Evolutionary conservation across 2,329 filamentous ascomycete species (phyloP).

Genomic region (Phyllosticta citriasiana): DNA sequence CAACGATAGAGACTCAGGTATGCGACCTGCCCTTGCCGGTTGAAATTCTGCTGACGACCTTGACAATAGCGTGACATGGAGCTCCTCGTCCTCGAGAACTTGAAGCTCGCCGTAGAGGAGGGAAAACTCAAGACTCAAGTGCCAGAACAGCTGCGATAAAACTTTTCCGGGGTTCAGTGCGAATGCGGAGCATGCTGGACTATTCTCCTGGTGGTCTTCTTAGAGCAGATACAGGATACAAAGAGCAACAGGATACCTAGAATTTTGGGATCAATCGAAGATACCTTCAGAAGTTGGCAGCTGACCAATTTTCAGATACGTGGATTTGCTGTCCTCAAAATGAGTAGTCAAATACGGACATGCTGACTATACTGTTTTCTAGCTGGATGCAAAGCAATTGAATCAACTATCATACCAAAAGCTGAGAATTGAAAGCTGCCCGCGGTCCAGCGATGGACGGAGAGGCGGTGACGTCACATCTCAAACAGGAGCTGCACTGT

Average conservation of each 20-base stretch:
- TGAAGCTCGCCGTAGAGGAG: constrained; percentile 46
- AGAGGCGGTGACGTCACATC: too few relatives aligned
- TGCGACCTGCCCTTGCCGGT: constrained; percentile 5
- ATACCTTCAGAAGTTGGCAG: not conserved
- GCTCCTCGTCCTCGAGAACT: constrained; percentile 46
- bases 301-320: not conserved
- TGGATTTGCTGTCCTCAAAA: not conserved
- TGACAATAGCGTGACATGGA: constrained; percentile 44
- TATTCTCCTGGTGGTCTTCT: not conserved
- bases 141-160: constrained; percentile 45
- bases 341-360: not conserved
- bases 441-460: too few relatives aligned
- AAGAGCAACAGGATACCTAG: not conserved
- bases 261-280: not conserved
- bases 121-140: constrained; percentile 51
- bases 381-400: too few relatives aligned
- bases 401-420: too few relatives aligned
- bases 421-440: too few relatives aligned
- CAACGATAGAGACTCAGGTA: constrained; percentile 49
- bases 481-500: too few relatives aligned
- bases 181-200: not conserved
- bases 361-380: too few relatives aligned
- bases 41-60: constrained; percentile 11
- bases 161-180: not conserved
- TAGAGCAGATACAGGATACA: not conserved